Conservation (phyloP, 2,329 filamentous ascomycete genomes). For the Dothideomycetidae sp. region DNA sequence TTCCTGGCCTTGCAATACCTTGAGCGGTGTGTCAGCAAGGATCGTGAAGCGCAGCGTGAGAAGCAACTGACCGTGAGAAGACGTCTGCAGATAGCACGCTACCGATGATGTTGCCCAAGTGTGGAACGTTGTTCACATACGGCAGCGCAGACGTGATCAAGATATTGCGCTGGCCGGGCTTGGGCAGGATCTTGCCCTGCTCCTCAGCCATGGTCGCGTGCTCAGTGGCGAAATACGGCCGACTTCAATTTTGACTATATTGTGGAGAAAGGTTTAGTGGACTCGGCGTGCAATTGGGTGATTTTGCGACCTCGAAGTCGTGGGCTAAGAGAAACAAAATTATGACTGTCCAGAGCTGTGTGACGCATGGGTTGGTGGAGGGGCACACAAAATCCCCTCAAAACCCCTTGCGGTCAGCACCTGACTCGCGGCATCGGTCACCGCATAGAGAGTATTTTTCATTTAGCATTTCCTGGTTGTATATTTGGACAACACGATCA, state of each 20-base stretch:
- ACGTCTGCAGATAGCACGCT: slow-evolving; percentile 82
- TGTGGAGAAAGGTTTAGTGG: neutral
- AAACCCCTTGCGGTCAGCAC: too few relatives aligned
- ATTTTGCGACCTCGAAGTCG: too few relatives aligned
- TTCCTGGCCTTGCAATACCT: slow-evolving; percentile 69
- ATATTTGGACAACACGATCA: too few relatives aligned
- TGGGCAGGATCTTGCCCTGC: slow-evolving; percentile 32
- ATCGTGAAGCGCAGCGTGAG: neutral
- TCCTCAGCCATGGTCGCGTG: slow-evolving; percentile 12
- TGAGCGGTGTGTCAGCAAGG: slow-evolving; percentile 11
- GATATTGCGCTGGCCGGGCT: slow-evolving; percentile 59
- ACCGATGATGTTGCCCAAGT: slow-evolving; percentile 79
- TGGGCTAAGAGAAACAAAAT: too few relatives aligned
- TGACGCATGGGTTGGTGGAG: too few relatives aligned
- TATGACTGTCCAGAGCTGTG: too few relatives aligned
- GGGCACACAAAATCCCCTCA: too few relatives aligned
- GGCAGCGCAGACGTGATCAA: slow-evolving; percentile 85
- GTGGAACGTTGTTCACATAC: slow-evolving; percentile 62
- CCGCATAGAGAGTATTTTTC: too few relatives aligned
- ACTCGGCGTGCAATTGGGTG: too few relatives aligned
- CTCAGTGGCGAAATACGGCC: too few relatives aligned
- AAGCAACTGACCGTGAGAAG: slow-evolving; percentile 30
- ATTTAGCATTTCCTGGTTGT: too few relatives aligned
- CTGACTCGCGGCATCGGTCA: too few relatives aligned
- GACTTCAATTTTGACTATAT: neutral